Base-by-base conservation (phyloP, 2,329 filamentous ascomycete species). In the Sphaerulina musiva region DNA sequence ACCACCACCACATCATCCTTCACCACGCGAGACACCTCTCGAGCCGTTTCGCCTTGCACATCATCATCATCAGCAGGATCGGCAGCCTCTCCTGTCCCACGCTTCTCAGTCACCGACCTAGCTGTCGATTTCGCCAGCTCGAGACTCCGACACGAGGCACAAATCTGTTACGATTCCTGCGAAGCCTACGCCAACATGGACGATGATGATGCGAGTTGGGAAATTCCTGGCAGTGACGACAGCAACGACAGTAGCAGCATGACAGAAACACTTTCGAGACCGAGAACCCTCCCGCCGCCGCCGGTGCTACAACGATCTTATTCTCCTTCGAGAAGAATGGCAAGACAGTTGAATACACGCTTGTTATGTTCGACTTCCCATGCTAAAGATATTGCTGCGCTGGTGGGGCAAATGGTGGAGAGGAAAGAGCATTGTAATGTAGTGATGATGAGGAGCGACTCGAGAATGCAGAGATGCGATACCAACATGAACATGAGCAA, bases 361-460 rank as follows among this genome's bases (percentile, higher is more conserved):
- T 59, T 73, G 57, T 70, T 75, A 48, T 75, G 72, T 68, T 67
- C 64, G 53, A 40, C 63, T 20, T 63, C 69, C 4, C 71, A 74
- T 55, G 62, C 69, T 36, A 66, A 67, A 23, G 73, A 75, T 60
- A 72, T 76, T 43, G 68, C 71, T 10, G 63, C 65, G 26, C 67
- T 76, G 12, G 72, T 75, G 23, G 62, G 70, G 55, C 69, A 69
- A 54, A 74, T 76, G 69, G 66, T 74, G 49, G 61, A 71, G 2
- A 59, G 62, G 36, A 66, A 69, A 46, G 70, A 75, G 54, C 74
- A 76, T 55, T 76, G 74, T 65, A 64, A 59, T 6, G 55, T 69
- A 5, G 40, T 58, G 23, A 43, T 14, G 32, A 34, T 17, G 14
- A 17, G 14, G 14, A 17, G 14, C 14, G 14, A 17, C 14, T 17